Conservation (phyloP, 1,284 basidiomycete species). For the Tilletiopsis washingtonensis region DNA sequence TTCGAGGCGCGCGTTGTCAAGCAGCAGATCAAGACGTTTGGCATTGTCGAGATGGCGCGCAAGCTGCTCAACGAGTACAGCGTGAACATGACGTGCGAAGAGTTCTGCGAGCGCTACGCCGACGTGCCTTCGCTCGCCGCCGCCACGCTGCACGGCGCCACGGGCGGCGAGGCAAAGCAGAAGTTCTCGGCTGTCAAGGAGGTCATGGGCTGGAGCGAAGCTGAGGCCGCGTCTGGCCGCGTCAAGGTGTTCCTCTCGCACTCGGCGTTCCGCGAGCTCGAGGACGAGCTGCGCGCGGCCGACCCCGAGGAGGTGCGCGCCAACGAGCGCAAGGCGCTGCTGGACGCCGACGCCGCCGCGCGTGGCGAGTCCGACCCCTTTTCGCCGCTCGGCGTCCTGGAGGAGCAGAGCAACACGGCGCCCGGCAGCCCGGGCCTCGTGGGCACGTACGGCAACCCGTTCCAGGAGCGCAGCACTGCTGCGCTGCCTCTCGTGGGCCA, state of each 20-base stretch:
- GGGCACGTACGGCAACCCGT: constrained; percentile 42
- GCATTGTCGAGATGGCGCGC: constrained; percentile 63
- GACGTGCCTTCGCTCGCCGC: constrained; percentile 27
- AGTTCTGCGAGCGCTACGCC: constrained; percentile 67
- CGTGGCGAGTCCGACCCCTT: constrained; percentile 52
- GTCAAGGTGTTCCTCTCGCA: constrained; percentile 82
- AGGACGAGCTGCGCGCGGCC: constrained; percentile 68
- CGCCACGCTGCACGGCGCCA: constrained; percentile 52
- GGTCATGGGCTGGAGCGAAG: constrained; percentile 61
- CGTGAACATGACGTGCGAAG: constrained; percentile 74
- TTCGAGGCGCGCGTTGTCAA: constrained; percentile 84
- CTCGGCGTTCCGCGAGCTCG: constrained; percentile 74
- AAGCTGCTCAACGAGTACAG: constrained; percentile 40
- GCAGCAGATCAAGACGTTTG: constrained; percentile 76
- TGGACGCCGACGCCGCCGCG: constrained; percentile 60
- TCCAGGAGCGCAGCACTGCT: constrained; percentile 46
- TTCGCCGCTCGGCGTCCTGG: constrained; percentile 52
- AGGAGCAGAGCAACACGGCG: constrained; percentile 3
- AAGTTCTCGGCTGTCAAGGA: constrained; percentile 52
- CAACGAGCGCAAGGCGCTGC: constrained; percentile 57
- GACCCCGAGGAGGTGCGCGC: constrained; percentile 56
- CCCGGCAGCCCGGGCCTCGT: constrained; percentile 49
- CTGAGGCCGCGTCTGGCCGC: constrained; percentile 69
- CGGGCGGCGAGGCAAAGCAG: constrained; percentile 49
- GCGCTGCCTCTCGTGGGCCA: constrained; percentile 61